Base-by-base conservation (phyloP, 192 early-diverging fungal genomes). In the Entomortierella beljakovae region DNA sequence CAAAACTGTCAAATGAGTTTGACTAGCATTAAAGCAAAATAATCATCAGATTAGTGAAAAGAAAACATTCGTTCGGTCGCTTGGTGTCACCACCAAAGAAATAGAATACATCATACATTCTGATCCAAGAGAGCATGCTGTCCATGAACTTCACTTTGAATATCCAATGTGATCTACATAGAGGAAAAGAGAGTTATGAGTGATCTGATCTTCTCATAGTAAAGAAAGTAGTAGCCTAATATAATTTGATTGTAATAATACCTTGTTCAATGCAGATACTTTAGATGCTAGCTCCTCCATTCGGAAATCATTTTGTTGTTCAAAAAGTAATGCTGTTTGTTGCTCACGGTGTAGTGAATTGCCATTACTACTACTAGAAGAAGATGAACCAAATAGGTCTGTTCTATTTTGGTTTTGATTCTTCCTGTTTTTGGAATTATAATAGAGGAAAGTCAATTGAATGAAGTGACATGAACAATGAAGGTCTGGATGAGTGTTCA, bases 241-340 rank as follows among this genome's bases (percentile, higher is more conserved):
- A 16, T 57, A 25, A 33, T 15, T 57, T 32, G 29, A 52, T 6
- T 31, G 13, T 48, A 3, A 0, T 61, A 20, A 4, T 68, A 87
- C 86, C 57, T 84, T 85, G 57, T 87, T 87, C 59, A 87, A 56
- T 6, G 82, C 86, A 13, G 86, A 83, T 31, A 87, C 80, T 52
- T 87, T 87, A 28, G 80, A 82, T 49, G 82, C 80, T 20, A 87
- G 77, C 32, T 87, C 86, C 25, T 87, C 69, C 82, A 87, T 82
- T 20, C 86, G 72, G 6, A 84, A 61, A 63, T 87, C 86, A 52
- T 87, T 87, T 35, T 87, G 86, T 42, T 87, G 86, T 62, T 87
- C 86, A 69, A 77, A 85, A 22, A 79, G 50, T 1, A 79, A 50
- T 37, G 75, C 53, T 11, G 75, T 79, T 56, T 79, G 75, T 40